Conservation (phyloP, 305 asterid species). For the Fraxinus angustifolia region DNA sequence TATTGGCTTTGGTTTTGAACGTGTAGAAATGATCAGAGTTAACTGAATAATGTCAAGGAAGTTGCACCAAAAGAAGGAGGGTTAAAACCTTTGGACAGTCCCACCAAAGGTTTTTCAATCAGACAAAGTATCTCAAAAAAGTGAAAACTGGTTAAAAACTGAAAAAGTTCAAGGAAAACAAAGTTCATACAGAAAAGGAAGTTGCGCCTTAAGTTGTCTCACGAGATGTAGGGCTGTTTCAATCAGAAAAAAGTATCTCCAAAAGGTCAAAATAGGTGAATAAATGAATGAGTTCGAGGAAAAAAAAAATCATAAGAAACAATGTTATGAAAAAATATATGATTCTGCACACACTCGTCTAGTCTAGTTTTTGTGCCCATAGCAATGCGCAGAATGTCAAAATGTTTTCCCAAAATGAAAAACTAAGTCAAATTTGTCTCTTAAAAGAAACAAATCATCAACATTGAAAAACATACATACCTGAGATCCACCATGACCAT, state of each 20-base stretch:
- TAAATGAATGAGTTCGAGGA: background rate
- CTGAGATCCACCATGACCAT: constrained; percentile 97
- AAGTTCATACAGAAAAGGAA: background rate
- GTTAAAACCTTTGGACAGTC: background rate
- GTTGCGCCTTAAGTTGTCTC: background rate
- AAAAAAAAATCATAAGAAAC: background rate
- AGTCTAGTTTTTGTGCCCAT: background rate
- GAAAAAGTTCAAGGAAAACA: background rate
- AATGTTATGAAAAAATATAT: background rate
- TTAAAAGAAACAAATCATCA: background rate
- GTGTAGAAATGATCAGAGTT: background rate
- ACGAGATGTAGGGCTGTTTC: background rate
- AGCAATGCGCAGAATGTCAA: background rate
- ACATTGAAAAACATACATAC: constrained; percentile 29
- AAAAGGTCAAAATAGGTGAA: background rate
- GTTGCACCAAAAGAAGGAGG: background rate
- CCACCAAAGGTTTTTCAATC: background rate
- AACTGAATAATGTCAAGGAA: background rate
- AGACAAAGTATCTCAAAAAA: background rate
- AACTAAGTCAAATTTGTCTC: background rate
- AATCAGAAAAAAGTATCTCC: background rate
- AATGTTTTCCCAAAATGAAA: background rate
- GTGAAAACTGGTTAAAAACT: background rate
- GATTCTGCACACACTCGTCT: background rate
- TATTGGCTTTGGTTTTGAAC: background rate